Evolutionary conservation across 2,329 filamentous ascomycete species (phyloP).

Genomic region (Arthrobotrys entomopaga): DNA sequence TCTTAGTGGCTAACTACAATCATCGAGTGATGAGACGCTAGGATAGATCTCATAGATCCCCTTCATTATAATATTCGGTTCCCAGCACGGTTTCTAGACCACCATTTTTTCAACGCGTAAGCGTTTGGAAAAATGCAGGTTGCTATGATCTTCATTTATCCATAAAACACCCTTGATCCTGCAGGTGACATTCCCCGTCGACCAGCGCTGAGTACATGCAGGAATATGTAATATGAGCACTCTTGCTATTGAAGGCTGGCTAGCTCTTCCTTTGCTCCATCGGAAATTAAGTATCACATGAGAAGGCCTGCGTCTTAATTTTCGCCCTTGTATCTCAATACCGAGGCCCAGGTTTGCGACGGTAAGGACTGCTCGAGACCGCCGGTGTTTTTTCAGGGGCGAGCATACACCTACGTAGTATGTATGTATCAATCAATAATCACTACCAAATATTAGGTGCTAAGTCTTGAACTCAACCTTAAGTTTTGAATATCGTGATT

Average conservation of each 20-base stretch:
- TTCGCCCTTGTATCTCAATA: conserved; percentile 8
- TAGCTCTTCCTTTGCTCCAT: background rate
- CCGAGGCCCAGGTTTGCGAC: too few species aligned
- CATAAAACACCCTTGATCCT: conserved; percentile 50
- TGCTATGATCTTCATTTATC: conserved; percentile 53
- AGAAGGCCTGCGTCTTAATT: conserved; percentile 4
- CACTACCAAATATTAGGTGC: too few species aligned
- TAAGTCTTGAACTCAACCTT: too few species aligned
- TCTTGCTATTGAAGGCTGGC: conserved; percentile 25
- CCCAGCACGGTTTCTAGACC: conserved; percentile 42
- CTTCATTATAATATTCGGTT: conserved; percentile 53
- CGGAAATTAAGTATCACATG: conserved; percentile 55
- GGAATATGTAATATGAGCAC: conserved; percentile 28
- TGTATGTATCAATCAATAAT: too few species aligned
- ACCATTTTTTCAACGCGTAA: conserved; percentile 33
- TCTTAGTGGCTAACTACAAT: conserved; percentile 37
- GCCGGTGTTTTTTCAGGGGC: too few species aligned
- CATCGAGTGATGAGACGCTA: conserved; percentile 46
- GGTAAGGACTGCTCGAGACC: too few species aligned
- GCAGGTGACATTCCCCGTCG: conserved; percentile 51
- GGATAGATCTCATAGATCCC: conserved; percentile 45
- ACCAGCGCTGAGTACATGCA: conserved; percentile 30
- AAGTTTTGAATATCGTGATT: too few species aligned
- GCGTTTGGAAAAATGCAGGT: conserved; percentile 32
- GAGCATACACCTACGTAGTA: too few species aligned